Evolutionary conservation across 495 filamentous ascomycete genomes (phyloP).

Genomic region (Apiosordaria backusii): DNA sequence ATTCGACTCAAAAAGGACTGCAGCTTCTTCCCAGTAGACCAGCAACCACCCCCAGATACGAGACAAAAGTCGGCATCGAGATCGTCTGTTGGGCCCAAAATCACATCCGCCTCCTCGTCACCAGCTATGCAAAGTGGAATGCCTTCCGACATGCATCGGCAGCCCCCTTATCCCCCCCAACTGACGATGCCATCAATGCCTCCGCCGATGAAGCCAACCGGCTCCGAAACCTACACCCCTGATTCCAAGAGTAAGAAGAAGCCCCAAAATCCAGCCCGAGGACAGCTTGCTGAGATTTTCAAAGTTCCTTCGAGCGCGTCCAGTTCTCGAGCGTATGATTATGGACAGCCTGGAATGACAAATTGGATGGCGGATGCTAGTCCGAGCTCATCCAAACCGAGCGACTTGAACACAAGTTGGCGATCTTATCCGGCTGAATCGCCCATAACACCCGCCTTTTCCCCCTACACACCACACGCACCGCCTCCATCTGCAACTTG

Average conservation of each 20-base stretch:
- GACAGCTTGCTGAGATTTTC: slow-evolving; percentile 29
- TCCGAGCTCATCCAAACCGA: slow-evolving; percentile 34
- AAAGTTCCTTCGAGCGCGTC: slow-evolving; percentile 37
- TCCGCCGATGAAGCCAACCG: slow-evolving; percentile 42
- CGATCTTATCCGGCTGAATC: slow-evolving; percentile 38
- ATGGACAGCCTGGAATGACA: slow-evolving; percentile 39
- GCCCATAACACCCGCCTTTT: slow-evolving; percentile 40
- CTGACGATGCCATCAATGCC: slow-evolving; percentile 50
- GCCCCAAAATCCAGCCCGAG: background rate
- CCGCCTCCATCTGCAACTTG: slow-evolving; percentile 40
- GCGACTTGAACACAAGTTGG: slow-evolving; percentile 38
- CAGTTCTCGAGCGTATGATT: slow-evolving; percentile 34
- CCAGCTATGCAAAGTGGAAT: slow-evolving; percentile 46
- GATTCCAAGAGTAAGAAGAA: slow-evolving; percentile 41
- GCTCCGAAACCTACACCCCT: slow-evolving; percentile 36
- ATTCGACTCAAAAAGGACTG: slow-evolving; percentile 96
- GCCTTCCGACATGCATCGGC: slow-evolving; percentile 41
- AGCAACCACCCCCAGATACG: slow-evolving; percentile 58
- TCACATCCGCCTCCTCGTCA: slow-evolving; percentile 48
- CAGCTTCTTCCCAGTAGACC: slow-evolving; percentile 89
- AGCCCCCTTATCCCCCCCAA: slow-evolving; percentile 43
- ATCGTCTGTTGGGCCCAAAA: slow-evolving; percentile 38
- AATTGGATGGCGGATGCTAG: slow-evolving; percentile 44
- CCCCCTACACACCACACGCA: slow-evolving; percentile 39
- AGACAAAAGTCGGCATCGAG: slow-evolving; percentile 38